phyloP scores from a whole-genome alignment of 2,329 filamentous ascomycete genomes.

The Gnomoniopsis smithogilvyi region DNA sequence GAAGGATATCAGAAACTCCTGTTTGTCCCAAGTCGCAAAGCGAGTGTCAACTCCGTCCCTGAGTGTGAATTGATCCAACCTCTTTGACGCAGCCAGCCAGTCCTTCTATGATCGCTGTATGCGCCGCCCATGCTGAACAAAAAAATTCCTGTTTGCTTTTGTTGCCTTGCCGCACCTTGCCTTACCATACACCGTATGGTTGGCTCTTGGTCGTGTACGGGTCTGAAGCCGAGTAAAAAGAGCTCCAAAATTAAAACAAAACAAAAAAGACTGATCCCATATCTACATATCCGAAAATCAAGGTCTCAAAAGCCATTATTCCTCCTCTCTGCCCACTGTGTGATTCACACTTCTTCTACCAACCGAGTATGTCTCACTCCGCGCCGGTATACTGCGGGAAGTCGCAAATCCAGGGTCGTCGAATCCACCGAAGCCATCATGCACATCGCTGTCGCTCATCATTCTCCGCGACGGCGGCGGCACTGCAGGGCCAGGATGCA shows the following conservation, averaged over 20 bases:
- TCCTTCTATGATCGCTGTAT: conserved; percentile 6
- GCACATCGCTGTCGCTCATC: background rate
- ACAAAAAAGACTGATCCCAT: background rate
- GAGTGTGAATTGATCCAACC: background rate
- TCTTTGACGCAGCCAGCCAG: background rate
- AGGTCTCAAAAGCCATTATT: background rate
- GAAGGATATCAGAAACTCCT: background rate
- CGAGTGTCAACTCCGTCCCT: background rate
- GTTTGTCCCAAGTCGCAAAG: background rate
- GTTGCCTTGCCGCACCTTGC: background rate
- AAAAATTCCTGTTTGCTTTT: background rate
- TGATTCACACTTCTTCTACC: conserved; percentile 12
- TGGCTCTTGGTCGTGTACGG: too few species aligned
- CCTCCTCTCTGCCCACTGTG: conserved; percentile 11
- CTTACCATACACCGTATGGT: background rate
- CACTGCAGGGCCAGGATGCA: conserved; percentile 46
- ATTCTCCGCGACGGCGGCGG: conserved; percentile 21
- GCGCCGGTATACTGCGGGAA: conserved; percentile 9
- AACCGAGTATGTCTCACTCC: conserved; percentile 16
- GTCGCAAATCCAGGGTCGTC: background rate
- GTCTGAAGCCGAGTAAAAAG: background rate
- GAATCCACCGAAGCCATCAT: conserved; percentile 7
- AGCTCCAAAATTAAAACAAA: background rate
- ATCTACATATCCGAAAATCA: background rate
- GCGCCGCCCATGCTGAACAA: conserved; percentile 15